Conservation (phyloP, 495 filamentous ascomycete species). For the Penicillium riverlandense region DNA sequence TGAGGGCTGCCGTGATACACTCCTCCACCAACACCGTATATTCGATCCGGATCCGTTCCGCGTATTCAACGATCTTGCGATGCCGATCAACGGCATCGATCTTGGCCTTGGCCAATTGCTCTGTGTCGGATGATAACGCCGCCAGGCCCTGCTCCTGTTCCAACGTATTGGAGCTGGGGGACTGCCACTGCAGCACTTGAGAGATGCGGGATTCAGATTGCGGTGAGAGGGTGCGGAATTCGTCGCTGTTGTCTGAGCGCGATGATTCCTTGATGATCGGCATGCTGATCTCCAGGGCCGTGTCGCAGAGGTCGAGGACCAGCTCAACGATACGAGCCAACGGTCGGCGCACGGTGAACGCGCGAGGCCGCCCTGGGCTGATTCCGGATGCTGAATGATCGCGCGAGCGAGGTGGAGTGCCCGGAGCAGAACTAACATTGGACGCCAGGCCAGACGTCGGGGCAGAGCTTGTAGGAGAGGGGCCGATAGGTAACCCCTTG, state of each 20-base stretch:
- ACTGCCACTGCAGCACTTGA: conserved; percentile 93
- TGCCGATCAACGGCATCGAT: conserved; percentile 89
- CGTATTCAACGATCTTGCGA: conserved; percentile 88
- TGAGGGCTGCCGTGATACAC: conserved; percentile 86
- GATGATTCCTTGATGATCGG: conserved; percentile 77
- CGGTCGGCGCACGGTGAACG: conserved; percentile 83
- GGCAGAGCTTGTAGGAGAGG: conserved; percentile 42
- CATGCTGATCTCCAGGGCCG: conserved; percentile 87
- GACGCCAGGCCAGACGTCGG: conserved; percentile 56
- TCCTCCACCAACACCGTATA: conserved; percentile 87
- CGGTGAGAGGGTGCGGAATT: conserved; percentile 85
- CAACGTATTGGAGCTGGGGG: conserved; percentile 80
- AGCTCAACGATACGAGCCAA: conserved; percentile 89
- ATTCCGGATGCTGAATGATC: conserved; percentile 69
- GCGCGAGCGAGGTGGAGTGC: conserved; percentile 63
- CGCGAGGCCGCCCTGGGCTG: conserved; percentile 65
- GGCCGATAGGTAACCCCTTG: conserved; percentile 82
- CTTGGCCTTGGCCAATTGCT: conserved; percentile 72
- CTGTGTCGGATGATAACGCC: conserved; percentile 81
- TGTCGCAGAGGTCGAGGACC: conserved; percentile 91
- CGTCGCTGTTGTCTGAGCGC: conserved; percentile 53
- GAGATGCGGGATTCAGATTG: conserved; percentile 89
- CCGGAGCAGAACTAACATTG: conserved; percentile 62
- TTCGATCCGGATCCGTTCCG: conserved; percentile 89
- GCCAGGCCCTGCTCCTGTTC: conserved; percentile 91